Percentiles rank a stretch among this genome's conserved stretches.
Conservation (phyloP, 805 yeast species). For the Komagataella phaffii region DNA sequence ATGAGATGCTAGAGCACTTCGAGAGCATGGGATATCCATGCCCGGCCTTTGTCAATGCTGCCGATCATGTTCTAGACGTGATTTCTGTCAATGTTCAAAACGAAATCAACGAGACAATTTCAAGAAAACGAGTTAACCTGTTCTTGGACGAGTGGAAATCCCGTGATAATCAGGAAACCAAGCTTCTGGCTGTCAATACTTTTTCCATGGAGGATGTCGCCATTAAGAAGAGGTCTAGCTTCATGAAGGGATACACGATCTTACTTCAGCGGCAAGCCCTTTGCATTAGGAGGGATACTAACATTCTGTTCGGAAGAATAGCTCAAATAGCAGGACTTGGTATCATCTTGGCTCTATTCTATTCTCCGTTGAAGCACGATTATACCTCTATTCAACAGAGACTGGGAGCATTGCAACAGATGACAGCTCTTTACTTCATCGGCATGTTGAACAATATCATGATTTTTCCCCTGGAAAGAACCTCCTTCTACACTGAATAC, state of each 20-base stretch:
- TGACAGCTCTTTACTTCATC: constrained; percentile 57
- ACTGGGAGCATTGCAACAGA: constrained; percentile 65
- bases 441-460: constrained; percentile 74
- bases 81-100: constrained; percentile 43
- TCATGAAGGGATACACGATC: constrained; percentile 19
- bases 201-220: neutral
- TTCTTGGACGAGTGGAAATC: constrained; percentile 26
- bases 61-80: constrained; percentile 63
- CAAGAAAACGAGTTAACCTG: constrained; percentile 24
- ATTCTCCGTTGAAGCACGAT: constrained; percentile 39
- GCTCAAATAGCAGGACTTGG: constrained; percentile 55
- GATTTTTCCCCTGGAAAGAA: constrained; percentile 60
- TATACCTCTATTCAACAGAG: constrained; percentile 47
- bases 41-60: constrained; percentile 52
- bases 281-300: constrained; percentile 36
- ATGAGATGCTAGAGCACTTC: constrained; percentile 33
- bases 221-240: constrained; percentile 17
- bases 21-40: constrained; percentile 33
- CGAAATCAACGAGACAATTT: constrained; percentile 23
- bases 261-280: constrained; percentile 22
- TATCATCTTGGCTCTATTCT: constrained; percentile 52
- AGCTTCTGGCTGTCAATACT: constrained; percentile 9
- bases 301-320: constrained; percentile 49
- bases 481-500: constrained; percentile 68
- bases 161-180: constrained; percentile 8